phyloP scores from a whole-genome alignment of 257 asterid genomes.

The Nicotiana noctiflora region DNA sequence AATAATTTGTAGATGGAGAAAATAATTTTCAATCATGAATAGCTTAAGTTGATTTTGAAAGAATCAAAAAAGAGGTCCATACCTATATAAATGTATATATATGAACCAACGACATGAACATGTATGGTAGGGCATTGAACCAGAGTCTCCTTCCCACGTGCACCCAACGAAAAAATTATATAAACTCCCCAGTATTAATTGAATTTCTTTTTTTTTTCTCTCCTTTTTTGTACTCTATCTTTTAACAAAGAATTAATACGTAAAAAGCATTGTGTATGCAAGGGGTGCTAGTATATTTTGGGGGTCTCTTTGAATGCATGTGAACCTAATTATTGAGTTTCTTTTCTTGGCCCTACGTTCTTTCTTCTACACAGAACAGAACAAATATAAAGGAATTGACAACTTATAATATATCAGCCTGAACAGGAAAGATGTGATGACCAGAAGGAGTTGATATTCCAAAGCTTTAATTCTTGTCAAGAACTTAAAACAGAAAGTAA shows the following conservation, averaged over 20 bases:
- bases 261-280: slow-evolving; percentile 4
- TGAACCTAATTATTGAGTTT: slow-evolving; percentile 51
- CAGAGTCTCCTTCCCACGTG: slow-evolving; percentile 38
- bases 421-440: neutral
- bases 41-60: slow-evolving; percentile 3
- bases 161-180: slow-evolving; percentile 16
- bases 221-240: neutral
- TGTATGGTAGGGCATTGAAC: slow-evolving; percentile 22
- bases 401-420: neutral
- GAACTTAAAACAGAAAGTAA: neutral
- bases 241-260: neutral
- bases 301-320: slow-evolving; percentile 37
- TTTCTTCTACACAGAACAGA: slow-evolving; percentile 19
- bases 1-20: neutral
- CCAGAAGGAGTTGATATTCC: neutral
- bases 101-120: slow-evolving; percentile 19
- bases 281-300: neutral
- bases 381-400: slow-evolving; percentile 18
- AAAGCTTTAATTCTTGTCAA: neutral
- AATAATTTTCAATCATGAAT: slow-evolving; percentile 14
- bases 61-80: slow-evolving; percentile 18
- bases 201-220: neutral
- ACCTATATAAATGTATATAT: neutral
- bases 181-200: slow-evolving; percentile 13
- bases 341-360: slow-evolving; percentile 28